Conservation (phyloP, 139 green algal genomes). For the Gonium pectorale region DNA sequence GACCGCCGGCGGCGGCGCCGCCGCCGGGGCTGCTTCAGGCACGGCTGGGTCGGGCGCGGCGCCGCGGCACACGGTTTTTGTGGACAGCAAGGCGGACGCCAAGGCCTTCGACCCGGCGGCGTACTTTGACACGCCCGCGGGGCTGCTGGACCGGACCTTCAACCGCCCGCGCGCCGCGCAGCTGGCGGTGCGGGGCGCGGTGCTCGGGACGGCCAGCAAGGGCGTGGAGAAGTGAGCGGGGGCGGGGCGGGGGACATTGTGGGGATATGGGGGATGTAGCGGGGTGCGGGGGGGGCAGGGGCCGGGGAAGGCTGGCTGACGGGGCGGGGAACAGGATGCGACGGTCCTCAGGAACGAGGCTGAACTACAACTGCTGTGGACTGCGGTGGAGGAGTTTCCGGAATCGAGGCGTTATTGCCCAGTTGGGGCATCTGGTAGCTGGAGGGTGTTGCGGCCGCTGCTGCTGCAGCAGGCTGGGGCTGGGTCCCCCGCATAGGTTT, state of each 20-base stretch:
- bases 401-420: too few relatives aligned
- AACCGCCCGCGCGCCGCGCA: conserved; percentile 79
- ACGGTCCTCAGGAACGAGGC: too few relatives aligned
- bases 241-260: background rate
- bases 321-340: too few relatives aligned
- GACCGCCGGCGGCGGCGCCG: background rate
- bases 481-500: too few relatives aligned
- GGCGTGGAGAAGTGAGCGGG: conserved; percentile 49
- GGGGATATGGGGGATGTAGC: background rate
- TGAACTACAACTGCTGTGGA: too few relatives aligned
- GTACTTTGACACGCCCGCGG: conserved; percentile 85
- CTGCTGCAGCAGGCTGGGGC: too few relatives aligned
- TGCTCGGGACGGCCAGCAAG: background rate
- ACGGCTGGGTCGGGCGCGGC: background rate
- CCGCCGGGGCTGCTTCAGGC: background rate
- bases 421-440: too few relatives aligned
- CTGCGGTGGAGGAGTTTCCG: too few relatives aligned
- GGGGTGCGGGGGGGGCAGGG: too few relatives aligned
- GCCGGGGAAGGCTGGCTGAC: too few relatives aligned
- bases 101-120: conserved; percentile 78
- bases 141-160: conserved; percentile 83
- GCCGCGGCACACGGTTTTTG: conserved; percentile 57
- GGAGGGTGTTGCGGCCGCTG: too few relatives aligned
- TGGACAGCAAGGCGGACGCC: conserved; percentile 53
- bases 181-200: conserved; percentile 32